Evolutionary conservation across 805 yeast species (phyloP).

Genomic region (Zygosaccharomyces rouxii): DNA sequence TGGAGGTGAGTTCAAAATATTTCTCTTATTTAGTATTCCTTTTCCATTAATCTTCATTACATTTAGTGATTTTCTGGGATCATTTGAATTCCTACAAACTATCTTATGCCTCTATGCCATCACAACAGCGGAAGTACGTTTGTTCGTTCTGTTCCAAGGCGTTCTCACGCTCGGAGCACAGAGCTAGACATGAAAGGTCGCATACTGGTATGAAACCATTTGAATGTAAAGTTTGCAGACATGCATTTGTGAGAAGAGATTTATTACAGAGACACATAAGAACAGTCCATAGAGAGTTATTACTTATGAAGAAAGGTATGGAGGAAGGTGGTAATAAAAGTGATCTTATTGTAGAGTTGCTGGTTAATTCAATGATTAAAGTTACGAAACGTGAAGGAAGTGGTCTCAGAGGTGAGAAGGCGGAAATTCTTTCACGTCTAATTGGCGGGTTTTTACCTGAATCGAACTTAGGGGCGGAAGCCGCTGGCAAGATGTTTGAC

Average conservation of each 20-base stretch:
- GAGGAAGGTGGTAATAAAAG: conserved; percentile 14
- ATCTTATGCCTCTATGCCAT: background rate
- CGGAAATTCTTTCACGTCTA: conserved; percentile 1
- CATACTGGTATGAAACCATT: conserved; percentile 81
- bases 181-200: conserved; percentile 71
- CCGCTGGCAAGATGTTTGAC: conserved; percentile 1
- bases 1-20: background rate
- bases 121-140: conserved; percentile 56
- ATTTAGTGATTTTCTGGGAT: too few relatives aligned
- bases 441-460: conserved; percentile 3
- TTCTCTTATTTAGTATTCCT: background rate
- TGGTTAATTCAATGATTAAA: conserved; percentile 21
- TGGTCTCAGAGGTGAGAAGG: background rate
- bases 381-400: conserved; percentile 5
- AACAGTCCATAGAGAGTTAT: conserved; percentile 56
- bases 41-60: too few relatives aligned
- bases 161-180: conserved; percentile 74
- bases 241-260: conserved; percentile 74
- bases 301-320: conserved; percentile 30
- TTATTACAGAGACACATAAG: conserved; percentile 70
- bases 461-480: background rate
- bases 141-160: conserved; percentile 79
- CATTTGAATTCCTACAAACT: too few relatives aligned
- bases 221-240: conserved; percentile 63
- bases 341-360: conserved; percentile 14